Evolutionary conservation across 176 grass and related monocot genomes (phyloP).

Genomic region (Aegilops speltoides): DNA sequence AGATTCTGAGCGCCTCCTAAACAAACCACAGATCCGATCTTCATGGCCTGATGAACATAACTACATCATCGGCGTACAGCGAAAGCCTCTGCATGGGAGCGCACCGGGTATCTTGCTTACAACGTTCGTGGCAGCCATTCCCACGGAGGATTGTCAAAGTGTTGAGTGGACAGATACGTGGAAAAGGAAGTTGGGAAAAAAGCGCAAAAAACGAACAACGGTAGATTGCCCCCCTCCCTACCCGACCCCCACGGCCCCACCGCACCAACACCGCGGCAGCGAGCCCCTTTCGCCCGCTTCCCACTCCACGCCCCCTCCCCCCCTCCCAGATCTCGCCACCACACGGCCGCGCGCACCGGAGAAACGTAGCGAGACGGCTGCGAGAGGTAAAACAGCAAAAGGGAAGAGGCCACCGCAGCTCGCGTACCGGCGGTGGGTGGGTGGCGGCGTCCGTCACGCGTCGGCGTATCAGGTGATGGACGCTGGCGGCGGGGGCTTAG

Average conservation of each 20-base stretch:
- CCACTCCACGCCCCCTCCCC: not conserved
- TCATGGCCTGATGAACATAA: no score
- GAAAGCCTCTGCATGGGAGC: no score
- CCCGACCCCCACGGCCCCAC: not conserved
- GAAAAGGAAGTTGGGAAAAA: no score
- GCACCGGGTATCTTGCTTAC: no score
- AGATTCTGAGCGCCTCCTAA: no score
- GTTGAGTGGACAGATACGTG: no score
- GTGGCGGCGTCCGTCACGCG: not conserved
- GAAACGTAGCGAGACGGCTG: not conserved
- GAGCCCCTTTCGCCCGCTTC: not conserved
- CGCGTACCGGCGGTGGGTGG: not conserved
- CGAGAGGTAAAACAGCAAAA: not conserved
- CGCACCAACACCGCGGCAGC: not conserved
- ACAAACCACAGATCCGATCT: no score
- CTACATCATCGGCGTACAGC: no score
- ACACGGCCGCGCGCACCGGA: not conserved
- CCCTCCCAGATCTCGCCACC: slow-evolving; percentile 24
- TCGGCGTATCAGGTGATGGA: slow-evolving; percentile 25
- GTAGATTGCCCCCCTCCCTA: no score
- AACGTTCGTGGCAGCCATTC: no score
- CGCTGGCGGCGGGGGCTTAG: slow-evolving; percentile 40
- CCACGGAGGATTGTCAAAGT: no score
- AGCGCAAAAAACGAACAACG: no score
- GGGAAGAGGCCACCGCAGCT: not conserved